These are phyloP conservation scores for Prunus mongolica DNA, from an alignment of 306 rosid species.

Conservation along the genomic window DNA sequence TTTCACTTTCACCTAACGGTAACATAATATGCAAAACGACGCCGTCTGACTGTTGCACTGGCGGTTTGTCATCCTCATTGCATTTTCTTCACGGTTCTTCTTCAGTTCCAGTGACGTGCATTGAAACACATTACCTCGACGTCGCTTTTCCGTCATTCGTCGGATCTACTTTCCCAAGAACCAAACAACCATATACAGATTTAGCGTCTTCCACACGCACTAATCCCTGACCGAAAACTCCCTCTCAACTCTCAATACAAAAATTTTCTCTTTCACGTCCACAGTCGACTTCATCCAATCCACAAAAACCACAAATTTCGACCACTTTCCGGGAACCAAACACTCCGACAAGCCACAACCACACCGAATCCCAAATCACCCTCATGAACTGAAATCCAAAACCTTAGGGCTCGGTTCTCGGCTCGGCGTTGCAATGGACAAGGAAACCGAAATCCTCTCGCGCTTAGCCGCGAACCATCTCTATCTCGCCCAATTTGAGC, in stretches of 20 bases:
- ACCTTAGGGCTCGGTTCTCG: background rate
- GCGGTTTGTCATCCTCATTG: background rate
- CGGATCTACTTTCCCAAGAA: slow-evolving; percentile 14
- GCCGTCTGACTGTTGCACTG: background rate
- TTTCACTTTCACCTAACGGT: background rate
- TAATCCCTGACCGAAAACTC: background rate
- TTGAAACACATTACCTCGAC: background rate
- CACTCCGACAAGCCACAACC: background rate
- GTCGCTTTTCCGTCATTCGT: slow-evolving; percentile 7
- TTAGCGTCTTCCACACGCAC: background rate
- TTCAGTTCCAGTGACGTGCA: background rate
- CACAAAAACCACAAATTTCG: background rate
- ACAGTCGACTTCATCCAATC: background rate
- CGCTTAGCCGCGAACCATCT: slow-evolving; percentile 89
- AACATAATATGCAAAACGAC: background rate
- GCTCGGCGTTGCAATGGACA: slow-evolving; percentile 39
- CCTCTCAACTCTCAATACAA: background rate
- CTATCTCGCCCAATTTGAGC: slow-evolving; percentile 79
- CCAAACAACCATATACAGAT: background rate
- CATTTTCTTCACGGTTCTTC: background rate
- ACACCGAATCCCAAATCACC: background rate
- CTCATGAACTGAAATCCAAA: slow-evolving; percentile 26
- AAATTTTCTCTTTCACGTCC: background rate
- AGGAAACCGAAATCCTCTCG: slow-evolving; percentile 74
- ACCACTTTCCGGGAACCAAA: slow-evolving; percentile 3